Conservation (phyloP, 1,284 basidiomycete genomes). For the Marasmius sp. region DNA sequence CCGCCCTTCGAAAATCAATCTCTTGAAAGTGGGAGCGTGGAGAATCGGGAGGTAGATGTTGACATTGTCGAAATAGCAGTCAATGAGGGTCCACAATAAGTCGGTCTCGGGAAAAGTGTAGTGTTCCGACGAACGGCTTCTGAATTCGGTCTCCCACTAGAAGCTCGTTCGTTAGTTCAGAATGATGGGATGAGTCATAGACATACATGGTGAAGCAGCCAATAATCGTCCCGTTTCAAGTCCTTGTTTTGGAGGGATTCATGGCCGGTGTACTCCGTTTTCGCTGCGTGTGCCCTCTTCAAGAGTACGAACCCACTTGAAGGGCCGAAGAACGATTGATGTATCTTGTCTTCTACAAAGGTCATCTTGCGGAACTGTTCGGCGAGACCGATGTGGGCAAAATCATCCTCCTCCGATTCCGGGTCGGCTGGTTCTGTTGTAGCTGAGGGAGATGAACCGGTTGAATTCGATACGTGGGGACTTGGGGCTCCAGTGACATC, state of each 20-base stretch:
- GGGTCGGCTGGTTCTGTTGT: neutral
- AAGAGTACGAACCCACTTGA: slow-evolving; percentile 56
- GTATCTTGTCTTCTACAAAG: slow-evolving; percentile 25
- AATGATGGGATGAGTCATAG: neutral
- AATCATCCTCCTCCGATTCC: slow-evolving; percentile 10
- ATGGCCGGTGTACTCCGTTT: slow-evolving; percentile 40
- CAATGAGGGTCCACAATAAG: slow-evolving; percentile 41
- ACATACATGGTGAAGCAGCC: slow-evolving; percentile 33
- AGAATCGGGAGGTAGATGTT: slow-evolving; percentile 58
- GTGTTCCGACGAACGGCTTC: slow-evolving; percentile 15
- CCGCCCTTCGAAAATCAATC: slow-evolving; percentile 43
- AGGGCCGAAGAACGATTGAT: slow-evolving; percentile 59
- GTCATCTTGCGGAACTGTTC: slow-evolving; percentile 36
- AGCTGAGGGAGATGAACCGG: neutral
- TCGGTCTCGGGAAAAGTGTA: slow-evolving; percentile 17
- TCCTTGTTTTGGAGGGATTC: slow-evolving; percentile 10
- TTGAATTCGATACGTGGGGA: neutral
- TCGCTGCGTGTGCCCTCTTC: slow-evolving; percentile 49
- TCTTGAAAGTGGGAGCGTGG: slow-evolving; percentile 61
- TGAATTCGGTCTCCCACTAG: slow-evolving; percentile 14
- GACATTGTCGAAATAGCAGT: slow-evolving; percentile 55
- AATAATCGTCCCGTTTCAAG: slow-evolving; percentile 32
- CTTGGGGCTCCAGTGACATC: neutral
- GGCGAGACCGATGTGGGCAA: slow-evolving; percentile 32
- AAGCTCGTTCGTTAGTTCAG: too few relatives aligned